Base-by-base conservation (phyloP, 2,329 filamentous ascomycete species). In the Talaromyces sp. region DNA sequence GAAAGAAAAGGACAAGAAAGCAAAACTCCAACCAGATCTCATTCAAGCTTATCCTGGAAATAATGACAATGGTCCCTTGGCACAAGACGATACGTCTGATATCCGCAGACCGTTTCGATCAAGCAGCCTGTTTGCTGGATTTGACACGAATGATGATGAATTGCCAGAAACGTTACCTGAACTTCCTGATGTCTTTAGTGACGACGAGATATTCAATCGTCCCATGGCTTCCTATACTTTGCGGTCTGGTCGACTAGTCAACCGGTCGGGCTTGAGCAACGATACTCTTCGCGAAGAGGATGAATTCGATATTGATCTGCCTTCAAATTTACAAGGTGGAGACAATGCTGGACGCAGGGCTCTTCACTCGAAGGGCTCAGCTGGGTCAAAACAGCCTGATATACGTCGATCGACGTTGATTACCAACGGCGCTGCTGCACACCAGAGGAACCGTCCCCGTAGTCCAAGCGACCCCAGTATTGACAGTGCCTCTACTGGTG, bases 61-160 rank as follows among this genome's bases (percentile, higher is more conserved):
- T 74, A 93, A 93, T 71, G 91, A 95, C 71, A 89, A 93, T 71
- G 90, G 90, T 0, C 90, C 90, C 1, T 78, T 93, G 47, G 87
- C 88, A 1, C 80, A 77, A 22, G 78, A 81, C 63, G 82, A 86
- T 14, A 85, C 83, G 62, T 83, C 84, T 2, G 85, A 87, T 1
- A 82, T 90, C 73, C 85, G 88, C 66, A 85, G 89, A 16, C 90
- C 91, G 0, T 88, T 90, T 72, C 85, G 91, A 63, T 88, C 91
- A 58, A 94, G 90, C 77, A 95, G 91, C 73, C 81, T 96, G n/a
- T 95, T 95, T 76, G 90, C 91, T 37, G 91, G 91, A 0, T 95
- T 96, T 69, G 91, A 94, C 13, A 83, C 82, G 52, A 92, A 87
- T 71, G 82, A 83, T 65, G 82, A 83, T 16, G 77, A 78, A 67